Evolutionary conservation across 2,329 filamentous ascomycete species (phyloP).

Genomic region (Byssoonygena ceratinophila): DNA sequence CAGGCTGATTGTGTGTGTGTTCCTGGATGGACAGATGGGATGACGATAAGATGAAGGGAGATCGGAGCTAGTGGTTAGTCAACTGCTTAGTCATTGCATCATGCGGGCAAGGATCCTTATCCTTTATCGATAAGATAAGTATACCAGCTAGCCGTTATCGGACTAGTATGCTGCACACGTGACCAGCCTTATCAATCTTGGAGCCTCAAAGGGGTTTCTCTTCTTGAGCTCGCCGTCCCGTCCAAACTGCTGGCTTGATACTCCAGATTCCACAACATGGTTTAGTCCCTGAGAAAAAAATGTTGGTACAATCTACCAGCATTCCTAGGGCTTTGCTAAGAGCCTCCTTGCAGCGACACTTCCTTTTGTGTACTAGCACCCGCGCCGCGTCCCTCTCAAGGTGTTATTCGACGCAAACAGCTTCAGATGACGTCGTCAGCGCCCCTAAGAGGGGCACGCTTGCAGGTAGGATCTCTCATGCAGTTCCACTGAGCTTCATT

Average conservation of each 20-base stretch:
- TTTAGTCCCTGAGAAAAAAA: slow-evolving; percentile 8
- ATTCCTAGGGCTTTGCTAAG: not conserved
- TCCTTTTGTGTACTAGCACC: not conserved
- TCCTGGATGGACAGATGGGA: too few relatives aligned
- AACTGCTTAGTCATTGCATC: too few relatives aligned
- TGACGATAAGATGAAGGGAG: too few relatives aligned
- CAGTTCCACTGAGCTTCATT: not conserved
- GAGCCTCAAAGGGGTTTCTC: not conserved
- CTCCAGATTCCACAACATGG: slow-evolving; percentile 1
- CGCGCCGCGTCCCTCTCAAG: not conserved
- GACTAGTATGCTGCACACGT: not conserved
- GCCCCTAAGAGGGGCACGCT: slow-evolving; percentile 1
- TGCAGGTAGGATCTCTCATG: not conserved
- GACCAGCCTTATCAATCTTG: not conserved
- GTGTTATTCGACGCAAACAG: slow-evolving; percentile 4
- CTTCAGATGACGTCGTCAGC: not conserved
- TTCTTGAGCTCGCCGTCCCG: too few relatives aligned
- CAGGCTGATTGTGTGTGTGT: too few relatives aligned
- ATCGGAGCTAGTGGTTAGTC: too few relatives aligned
- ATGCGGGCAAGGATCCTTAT: too few relatives aligned
- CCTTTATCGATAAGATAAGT: slow-evolving; percentile 5
- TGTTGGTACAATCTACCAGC: slow-evolving; percentile 9
- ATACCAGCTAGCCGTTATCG: not conserved
- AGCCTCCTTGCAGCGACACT: not conserved
- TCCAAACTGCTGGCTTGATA: not conserved